Evolutionary conservation across 2,329 filamentous ascomycete species (phyloP).

Genomic region (Canariomyces notabilis): DNA sequence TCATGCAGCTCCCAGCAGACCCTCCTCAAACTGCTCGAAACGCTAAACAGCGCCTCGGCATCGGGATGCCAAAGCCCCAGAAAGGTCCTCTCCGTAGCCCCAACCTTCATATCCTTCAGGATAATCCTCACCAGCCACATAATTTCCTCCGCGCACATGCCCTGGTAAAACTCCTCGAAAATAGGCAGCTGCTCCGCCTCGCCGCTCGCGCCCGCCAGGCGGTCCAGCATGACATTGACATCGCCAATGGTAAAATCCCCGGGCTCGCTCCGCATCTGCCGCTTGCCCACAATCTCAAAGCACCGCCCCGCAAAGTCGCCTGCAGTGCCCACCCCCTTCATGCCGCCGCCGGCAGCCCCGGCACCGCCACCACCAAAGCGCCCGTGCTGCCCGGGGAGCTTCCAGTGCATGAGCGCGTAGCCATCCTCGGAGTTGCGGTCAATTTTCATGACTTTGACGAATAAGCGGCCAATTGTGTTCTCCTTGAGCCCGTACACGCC

Average conservation of each 20-base stretch:
- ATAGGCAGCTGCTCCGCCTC: constrained; percentile 83
- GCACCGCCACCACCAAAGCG: not conserved
- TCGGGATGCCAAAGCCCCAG: constrained; percentile 79
- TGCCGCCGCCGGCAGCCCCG: constrained; percentile 27
- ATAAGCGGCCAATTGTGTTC: constrained; percentile 77
- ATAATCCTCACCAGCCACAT: constrained; percentile 95
- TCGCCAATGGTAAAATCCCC: constrained; percentile 83
- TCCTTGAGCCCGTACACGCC: constrained; percentile 94
- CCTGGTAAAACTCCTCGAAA: constrained; percentile 75
- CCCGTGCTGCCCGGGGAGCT: constrained; percentile 65
- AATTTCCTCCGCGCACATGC: constrained; percentile 90
- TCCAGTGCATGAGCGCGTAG: constrained; percentile 84
- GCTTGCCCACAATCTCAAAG: constrained; percentile 78
- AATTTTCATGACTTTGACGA: constrained; percentile 92
- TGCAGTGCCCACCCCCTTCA: constrained; percentile 53
- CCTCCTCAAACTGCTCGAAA: constrained; percentile 81
- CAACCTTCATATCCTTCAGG: constrained; percentile 67
- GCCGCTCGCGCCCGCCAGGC: constrained; percentile 66
- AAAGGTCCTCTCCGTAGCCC: constrained; percentile 82
- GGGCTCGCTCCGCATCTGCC: constrained; percentile 66
- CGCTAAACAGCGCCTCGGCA: constrained; percentile 74
- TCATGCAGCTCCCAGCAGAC: constrained; percentile 94
- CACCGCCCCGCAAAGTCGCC: constrained; percentile 92
- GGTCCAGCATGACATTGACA: constrained; percentile 81
- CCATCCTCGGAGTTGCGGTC: constrained; percentile 87